Conservation (phyloP, 202 grass and related monocot species). For the Brachypodium distachyon region DNA sequence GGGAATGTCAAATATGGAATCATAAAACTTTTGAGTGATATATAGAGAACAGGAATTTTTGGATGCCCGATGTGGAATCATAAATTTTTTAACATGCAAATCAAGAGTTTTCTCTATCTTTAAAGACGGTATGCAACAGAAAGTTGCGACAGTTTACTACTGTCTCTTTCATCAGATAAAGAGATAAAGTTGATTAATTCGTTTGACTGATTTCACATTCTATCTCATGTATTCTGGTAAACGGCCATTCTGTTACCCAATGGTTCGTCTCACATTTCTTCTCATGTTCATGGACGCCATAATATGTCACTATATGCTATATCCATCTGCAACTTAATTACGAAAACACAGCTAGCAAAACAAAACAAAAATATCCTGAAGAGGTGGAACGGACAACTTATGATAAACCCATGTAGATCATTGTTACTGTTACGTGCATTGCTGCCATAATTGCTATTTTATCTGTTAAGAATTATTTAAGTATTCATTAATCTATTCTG, state of each 20-base stretch:
- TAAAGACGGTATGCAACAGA: background rate
- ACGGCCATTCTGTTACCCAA: background rate
- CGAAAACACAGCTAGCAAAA: background rate
- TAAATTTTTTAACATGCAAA: background rate
- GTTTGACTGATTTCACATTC: background rate
- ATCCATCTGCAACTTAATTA: background rate
- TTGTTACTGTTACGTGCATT: slow-evolving; percentile 8
- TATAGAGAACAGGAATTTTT: background rate
- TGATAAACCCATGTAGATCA: background rate
- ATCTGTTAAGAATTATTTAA: slow-evolving; percentile 4
- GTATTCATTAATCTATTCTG: slow-evolving; percentile 6
- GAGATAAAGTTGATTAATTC: background rate
- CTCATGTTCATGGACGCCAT: background rate
- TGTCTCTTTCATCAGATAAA: background rate
- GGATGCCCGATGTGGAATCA: background rate
- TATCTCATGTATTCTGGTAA: background rate
- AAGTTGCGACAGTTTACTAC: background rate
- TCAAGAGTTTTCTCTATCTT: background rate
- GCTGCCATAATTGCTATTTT: slow-evolving; percentile 8
- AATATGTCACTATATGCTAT: background rate
- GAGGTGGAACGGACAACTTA: background rate
- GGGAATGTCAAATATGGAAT: background rate
- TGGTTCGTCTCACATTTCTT: background rate
- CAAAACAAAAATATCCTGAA: background rate
- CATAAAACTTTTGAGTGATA: background rate